Evolutionary conservation across 768 basidiomycete species (phyloP).

Genomic region (Lyophyllum decastes): DNA sequence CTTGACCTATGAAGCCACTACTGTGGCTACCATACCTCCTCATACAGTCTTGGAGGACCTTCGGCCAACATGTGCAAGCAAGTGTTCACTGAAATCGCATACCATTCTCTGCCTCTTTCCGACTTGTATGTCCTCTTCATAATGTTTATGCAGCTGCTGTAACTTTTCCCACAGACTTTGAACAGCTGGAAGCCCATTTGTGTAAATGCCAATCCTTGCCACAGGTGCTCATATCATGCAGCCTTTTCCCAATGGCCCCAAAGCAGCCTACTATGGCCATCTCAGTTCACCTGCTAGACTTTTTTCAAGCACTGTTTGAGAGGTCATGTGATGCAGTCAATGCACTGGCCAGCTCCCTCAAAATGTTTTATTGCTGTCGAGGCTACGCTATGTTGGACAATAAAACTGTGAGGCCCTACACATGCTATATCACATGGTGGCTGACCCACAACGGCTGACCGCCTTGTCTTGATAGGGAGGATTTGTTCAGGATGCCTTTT

Average conservation of each 20-base stretch:
- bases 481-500: conserved; percentile 30
- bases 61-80: background rate
- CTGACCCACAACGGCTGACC: background rate
- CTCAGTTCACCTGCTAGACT: conserved; percentile 31
- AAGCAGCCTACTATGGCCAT: conserved; percentile 22
- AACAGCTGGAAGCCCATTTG: conserved; percentile 2
- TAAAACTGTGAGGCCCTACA: conserved; percentile 12
- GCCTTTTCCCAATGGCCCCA: conserved; percentile 34
- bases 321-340: conserved; percentile 36
- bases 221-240: conserved; percentile 26
- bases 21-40: background rate
- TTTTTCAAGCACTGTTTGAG: conserved; percentile 35
- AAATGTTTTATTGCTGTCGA: conserved; percentile 27
- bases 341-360: conserved; percentile 26
- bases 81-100: background rate
- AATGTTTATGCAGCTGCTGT: no score
- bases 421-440: background rate
- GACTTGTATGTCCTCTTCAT: conserved; percentile 6
- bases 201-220: conserved; percentile 24
- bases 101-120: conserved; percentile 14
- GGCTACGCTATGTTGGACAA: conserved; percentile 21
- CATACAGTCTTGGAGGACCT: background rate
- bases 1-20: background rate
- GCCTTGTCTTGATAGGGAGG: conserved; percentile 17
- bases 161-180: conserved; percentile 16